These are phyloP conservation scores for Urochloa ruziziensis DNA, from an alignment of 176 grass and related monocot genomes.

Conservation along the genomic window DNA sequence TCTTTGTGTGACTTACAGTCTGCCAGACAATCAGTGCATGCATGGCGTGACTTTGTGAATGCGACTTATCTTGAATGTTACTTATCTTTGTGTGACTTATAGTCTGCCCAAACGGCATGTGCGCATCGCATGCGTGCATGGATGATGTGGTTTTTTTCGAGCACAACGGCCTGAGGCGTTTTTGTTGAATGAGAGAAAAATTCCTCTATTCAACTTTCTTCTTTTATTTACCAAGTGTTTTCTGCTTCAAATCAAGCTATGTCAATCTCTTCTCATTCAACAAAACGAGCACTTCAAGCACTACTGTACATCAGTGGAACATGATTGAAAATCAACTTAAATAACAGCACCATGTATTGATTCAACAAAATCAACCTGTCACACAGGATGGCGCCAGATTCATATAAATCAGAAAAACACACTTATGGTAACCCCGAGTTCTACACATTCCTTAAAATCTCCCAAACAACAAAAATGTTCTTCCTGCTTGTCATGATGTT, in stretches of 20 bases:
- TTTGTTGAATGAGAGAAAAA: no score
- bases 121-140: no score
- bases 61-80: no score
- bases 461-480: background rate
- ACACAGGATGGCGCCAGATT: background rate
- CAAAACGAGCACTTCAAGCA: background rate
- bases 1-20: no score
- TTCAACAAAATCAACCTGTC: constrained; percentile 18
- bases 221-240: no score
- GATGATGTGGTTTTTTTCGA: no score
- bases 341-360: background rate
- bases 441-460: background rate
- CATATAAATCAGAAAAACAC: background rate
- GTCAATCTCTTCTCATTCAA: background rate
- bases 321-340: constrained; percentile 5
- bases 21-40: no score
- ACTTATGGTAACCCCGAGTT: background rate
- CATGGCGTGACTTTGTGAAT: no score
- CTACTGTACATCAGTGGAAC: background rate
- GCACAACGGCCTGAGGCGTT: no score
- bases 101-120: no score
- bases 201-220: no score
- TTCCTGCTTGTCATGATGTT: background rate
- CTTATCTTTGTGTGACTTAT: no score
- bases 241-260: background rate